phyloP scores from a whole-genome alignment of 139 green algal species.

The Chlamydomonas sp. region DNA sequence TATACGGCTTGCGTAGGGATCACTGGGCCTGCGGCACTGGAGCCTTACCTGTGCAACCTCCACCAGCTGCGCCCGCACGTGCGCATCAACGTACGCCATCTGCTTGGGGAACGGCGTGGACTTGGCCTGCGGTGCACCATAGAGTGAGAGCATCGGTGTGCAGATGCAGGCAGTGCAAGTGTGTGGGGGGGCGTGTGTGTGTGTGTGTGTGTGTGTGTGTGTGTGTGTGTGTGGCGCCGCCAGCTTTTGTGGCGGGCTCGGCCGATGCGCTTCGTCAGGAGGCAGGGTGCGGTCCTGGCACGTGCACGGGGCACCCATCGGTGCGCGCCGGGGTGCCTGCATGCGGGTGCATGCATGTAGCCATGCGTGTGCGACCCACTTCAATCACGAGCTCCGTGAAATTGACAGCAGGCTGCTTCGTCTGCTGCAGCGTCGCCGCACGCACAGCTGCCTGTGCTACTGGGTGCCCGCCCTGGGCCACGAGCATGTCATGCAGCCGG shows the following conservation, averaged over 20 bases:
- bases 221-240: not conserved
- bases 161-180: too few relatives aligned
- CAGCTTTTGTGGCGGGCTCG: not conserved
- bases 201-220: slow-evolving; percentile 2
- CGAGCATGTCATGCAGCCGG: not conserved
- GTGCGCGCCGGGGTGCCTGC: not conserved
- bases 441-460: not conserved
- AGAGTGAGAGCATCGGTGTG: too few relatives aligned
- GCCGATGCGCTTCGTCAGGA: not conserved
- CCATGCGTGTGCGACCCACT: not conserved
- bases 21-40: too few relatives aligned
- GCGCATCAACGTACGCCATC: slow-evolving; percentile 3
- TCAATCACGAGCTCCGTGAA: too few relatives aligned
- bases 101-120: slow-evolving; percentile 4
- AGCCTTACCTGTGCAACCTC: too few relatives aligned
- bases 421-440: not conserved
- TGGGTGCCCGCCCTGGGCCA: too few relatives aligned
- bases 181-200: too few relatives aligned
- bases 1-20: too few relatives aligned
- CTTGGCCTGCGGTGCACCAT: too few relatives aligned
- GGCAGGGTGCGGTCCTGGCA: not conserved
- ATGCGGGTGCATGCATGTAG: not conserved
- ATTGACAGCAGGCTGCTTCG: too few relatives aligned
- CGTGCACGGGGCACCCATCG: not conserved
- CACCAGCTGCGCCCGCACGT: not conserved